Percentiles rank a stretch among this genome's conserved stretches.
phyloP scores from a whole-genome alignment of 441 rosid genomes.

The Jatropha podagrica region DNA sequence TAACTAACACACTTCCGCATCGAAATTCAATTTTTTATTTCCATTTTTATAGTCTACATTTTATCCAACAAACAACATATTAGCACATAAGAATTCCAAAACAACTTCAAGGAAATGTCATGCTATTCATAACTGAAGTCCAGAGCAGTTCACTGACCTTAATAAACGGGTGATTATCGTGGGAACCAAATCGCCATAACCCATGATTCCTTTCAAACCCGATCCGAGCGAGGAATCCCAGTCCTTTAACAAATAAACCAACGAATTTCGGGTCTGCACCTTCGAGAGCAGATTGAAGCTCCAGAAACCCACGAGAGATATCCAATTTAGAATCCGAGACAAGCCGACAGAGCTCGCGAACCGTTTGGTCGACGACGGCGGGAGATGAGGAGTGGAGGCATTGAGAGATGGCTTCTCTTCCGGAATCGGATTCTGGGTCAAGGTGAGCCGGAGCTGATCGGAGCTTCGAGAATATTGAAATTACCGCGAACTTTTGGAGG shows the following conservation, averaged over 20 bases:
- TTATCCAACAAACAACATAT: not conserved
- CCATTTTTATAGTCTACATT: not conserved
- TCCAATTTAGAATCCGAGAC: conserved; percentile 57
- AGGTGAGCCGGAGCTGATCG: conserved; percentile 53
- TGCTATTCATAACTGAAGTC: too few relatives aligned
- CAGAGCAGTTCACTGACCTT: conserved; percentile 42
- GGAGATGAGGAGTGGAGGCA: conserved; percentile 66
- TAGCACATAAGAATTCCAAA: too few relatives aligned
- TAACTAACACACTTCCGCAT: not conserved
- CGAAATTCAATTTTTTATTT: not conserved
- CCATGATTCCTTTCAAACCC: conserved; percentile 52
- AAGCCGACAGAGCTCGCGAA: conserved; percentile 80
- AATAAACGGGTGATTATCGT: conserved; percentile 75
- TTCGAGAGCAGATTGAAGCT: conserved; percentile 85
- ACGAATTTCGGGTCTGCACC: conserved; percentile 59
- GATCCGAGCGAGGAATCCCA: conserved; percentile 59
- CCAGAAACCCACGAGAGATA: conserved; percentile 54
- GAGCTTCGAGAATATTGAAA: conserved; percentile 75
- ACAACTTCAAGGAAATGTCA: too few relatives aligned
- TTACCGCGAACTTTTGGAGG: conserved; percentile 76
- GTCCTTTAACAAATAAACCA: conserved; percentile 57
- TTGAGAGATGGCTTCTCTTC: conserved; percentile 54
- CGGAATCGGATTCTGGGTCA: conserved; percentile 59
- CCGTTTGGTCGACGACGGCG: conserved; percentile 80
- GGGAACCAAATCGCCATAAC: conserved; percentile 46